A percentile compares a stretch with the other conserved stretches of the same genome.
Conservation (phyloP, 1,139 yeast genomes). For the Taphrina communis region DNA sequence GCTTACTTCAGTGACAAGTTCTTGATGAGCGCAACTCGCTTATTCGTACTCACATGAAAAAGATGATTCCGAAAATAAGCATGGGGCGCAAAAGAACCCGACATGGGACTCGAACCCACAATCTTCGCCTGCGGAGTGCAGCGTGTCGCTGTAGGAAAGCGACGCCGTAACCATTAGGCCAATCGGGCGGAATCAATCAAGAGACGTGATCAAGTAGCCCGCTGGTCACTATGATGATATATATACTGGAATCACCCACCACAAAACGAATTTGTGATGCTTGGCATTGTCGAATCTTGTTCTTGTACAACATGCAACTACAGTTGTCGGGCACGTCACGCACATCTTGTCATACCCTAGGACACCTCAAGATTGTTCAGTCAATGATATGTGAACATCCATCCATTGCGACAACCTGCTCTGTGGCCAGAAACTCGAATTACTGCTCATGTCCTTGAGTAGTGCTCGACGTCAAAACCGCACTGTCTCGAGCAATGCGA, state of each 20-base stretch:
- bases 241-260: neutral
- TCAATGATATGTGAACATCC: no score
- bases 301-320: neutral
- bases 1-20: no score
- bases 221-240: neutral
- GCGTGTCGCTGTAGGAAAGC: conserved; percentile 29
- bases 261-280: no score
- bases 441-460: conserved; percentile 6
- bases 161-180: conserved; percentile 33
- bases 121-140: conserved; percentile 26
- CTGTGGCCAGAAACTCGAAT: neutral
- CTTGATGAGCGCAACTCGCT: no score
- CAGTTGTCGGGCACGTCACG: neutral
- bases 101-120: conserved; percentile 27
- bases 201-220: neutral
- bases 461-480: conserved; percentile 17
- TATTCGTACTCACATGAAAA: no score
- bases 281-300: neutral
- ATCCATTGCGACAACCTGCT: no score
- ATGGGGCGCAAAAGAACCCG: conserved; percentile 1
- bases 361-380: no score
- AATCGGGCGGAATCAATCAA: conserved; percentile 12
- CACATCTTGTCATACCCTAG: no score
- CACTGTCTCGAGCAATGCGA: conserved; percentile 14
- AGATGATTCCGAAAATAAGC: no score